Evolutionary conservation across 2,329 filamentous ascomycete genomes (phyloP).

Genomic region (Diaporthe destruens): DNA sequence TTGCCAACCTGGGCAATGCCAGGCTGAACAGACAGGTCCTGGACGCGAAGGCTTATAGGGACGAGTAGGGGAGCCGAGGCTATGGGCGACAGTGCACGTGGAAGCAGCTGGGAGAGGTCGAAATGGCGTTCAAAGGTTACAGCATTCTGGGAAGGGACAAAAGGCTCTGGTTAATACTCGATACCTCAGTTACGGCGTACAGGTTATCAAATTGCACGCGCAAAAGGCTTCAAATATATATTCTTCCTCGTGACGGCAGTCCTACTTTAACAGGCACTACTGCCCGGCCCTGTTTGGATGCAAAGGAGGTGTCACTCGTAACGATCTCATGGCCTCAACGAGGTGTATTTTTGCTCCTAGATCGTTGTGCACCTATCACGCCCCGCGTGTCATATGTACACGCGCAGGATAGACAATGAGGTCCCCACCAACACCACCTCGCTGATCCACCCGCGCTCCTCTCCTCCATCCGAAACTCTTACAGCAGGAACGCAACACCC

Average conservation of each 20-base stretch:
- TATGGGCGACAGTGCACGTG: constrained; percentile 41
- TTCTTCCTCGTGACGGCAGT: not conserved
- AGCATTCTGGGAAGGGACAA: constrained; percentile 38
- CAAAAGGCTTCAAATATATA: not conserved
- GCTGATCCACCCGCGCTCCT: not conserved
- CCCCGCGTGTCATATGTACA: constrained; percentile 28
- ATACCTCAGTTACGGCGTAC: constrained; percentile 44
- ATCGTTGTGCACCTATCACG: constrained; percentile 21
- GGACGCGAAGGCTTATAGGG: constrained; percentile 61
- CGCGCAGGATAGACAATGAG: constrained; percentile 19
- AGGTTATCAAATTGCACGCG: constrained; percentile 42
- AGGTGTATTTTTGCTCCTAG: constrained; percentile 6
- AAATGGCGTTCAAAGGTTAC: constrained; percentile 35
- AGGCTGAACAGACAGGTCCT: constrained; percentile 64
- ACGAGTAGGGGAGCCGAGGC: constrained; percentile 55
- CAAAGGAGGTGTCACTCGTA: not conserved
- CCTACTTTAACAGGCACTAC: no score
- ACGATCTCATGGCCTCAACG: not conserved
- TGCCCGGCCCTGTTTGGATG: not conserved
- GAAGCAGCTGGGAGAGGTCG: constrained; percentile 44
- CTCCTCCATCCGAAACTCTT: constrained; percentile 42
- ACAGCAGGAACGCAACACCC: constrained; percentile 64
- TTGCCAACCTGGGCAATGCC: constrained; percentile 60
- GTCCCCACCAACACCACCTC: constrained; percentile 7
- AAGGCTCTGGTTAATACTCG: constrained; percentile 27